Percentiles rank a stretch among this genome's conserved stretches.
Evolutionary conservation across 108 stramenopile species (phyloP).

Genomic region (Epipyxis sp.): DNA sequence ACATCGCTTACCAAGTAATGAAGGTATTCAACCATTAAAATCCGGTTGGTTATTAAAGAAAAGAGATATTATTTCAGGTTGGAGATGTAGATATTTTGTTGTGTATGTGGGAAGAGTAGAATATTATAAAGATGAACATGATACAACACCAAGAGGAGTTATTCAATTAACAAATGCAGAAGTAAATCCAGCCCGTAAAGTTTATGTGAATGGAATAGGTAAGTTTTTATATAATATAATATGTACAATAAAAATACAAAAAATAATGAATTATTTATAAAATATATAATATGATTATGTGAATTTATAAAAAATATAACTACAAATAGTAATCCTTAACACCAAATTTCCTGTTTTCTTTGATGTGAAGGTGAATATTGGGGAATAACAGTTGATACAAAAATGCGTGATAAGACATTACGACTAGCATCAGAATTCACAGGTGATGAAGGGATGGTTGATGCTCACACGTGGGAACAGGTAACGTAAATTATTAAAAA

Average conservation of each 20-base stretch:
- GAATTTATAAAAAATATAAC: no score
- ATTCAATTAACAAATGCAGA: neutral
- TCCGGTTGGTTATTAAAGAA: neutral
- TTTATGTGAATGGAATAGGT: no score
- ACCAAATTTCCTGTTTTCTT: no score
- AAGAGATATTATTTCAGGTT: neutral
- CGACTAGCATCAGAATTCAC: neutral
- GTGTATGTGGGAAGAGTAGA: neutral
- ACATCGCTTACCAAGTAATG: neutral
- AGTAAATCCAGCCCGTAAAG: neutral
- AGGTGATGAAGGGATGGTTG: neutral
- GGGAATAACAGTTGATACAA: neutral
- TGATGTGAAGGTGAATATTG: no score
- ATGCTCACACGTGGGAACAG: neutral
- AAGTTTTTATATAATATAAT: no score
- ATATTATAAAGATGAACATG: neutral
- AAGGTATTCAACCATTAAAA: constrained; percentile 1
- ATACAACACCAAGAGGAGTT: neutral
- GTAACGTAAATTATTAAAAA: neutral
- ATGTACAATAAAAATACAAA: neutral
- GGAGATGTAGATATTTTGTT: neutral
- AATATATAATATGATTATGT: no score
- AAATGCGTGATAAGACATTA: neutral
- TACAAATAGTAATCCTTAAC: no score
- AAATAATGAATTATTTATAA: no score